Conservation (phyloP, 148 eudicot genomes). For the Beta vulgaris region DNA sequence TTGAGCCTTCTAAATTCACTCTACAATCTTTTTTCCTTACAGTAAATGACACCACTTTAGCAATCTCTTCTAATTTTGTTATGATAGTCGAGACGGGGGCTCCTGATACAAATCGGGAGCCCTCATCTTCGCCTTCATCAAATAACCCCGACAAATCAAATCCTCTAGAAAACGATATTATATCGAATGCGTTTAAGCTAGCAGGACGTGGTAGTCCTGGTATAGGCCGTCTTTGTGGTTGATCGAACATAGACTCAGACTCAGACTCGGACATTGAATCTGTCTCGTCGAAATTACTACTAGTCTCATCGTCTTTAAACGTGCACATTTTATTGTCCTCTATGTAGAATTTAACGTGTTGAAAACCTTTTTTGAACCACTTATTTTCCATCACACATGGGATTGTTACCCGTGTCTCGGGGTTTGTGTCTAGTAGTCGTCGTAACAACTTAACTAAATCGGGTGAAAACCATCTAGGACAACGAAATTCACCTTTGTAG, state of each 20-base stretch:
- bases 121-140: constrained; percentile 65
- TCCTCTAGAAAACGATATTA: constrained; percentile 67
- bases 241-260: constrained; percentile 22
- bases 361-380: constrained; percentile 74
- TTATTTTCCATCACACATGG: constrained; percentile 53
- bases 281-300: not conserved
- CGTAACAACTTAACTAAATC: constrained; percentile 39
- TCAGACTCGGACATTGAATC: constrained; percentile 56
- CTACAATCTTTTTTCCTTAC: constrained; percentile 76
- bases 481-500: constrained; percentile 51
- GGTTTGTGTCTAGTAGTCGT: constrained; percentile 45
- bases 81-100: constrained; percentile 67
- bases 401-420: constrained; percentile 51
- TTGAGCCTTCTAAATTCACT: constrained; percentile 71
- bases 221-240: constrained; percentile 23
- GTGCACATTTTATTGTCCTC: constrained; percentile 66
- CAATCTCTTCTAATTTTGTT: constrained; percentile 77
- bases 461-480: constrained; percentile 61
- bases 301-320: not conserved
- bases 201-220: constrained; percentile 65
- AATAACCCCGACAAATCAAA: constrained; percentile 76
- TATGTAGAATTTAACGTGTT: constrained; percentile 53
- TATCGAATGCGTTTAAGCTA: constrained; percentile 76
- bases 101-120: constrained; percentile 52
- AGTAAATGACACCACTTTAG: constrained; percentile 59